A percentile compares a stretch with the other conserved stretches of the same genome.
Evolutionary conservation across 345 rosid species (phyloP).

Genomic region (Adansonia digitata): DNA sequence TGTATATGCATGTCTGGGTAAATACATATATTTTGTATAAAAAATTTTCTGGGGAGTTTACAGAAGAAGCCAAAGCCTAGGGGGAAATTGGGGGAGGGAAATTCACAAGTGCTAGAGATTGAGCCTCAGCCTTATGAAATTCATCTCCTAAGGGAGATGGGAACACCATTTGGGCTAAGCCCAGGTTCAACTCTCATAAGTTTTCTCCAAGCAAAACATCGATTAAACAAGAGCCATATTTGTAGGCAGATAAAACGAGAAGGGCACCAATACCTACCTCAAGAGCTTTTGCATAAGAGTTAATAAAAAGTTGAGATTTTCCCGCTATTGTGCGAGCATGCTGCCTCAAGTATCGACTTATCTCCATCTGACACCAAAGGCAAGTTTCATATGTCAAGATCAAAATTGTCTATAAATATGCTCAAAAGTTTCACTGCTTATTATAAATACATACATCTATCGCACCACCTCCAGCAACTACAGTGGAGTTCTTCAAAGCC

Average conservation of each 20-base stretch:
- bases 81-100: background rate
- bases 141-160: background rate
- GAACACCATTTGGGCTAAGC: background rate
- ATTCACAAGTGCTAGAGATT: background rate
- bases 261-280: constrained; percentile 50
- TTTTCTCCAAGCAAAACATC: too few species aligned
- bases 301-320: constrained; percentile 90
- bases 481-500: constrained; percentile 93
- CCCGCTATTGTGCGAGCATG: constrained; percentile 96
- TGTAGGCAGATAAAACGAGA: background rate
- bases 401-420: background rate
- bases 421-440: background rate
- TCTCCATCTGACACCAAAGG: constrained; percentile 75
- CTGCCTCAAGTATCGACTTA: constrained; percentile 84
- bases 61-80: background rate
- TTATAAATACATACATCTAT: constrained; percentile 67
- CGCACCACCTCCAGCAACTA: constrained; percentile 99
- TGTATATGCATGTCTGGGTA: background rate
- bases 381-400: constrained; percentile 9
- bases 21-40: background rate
- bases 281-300: constrained; percentile 95
- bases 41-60: background rate
- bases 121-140: background rate
- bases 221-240: background rate
- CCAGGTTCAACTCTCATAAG: too few species aligned